phyloP scores from a whole-genome alignment of 2,329 filamentous ascomycete species.

The Fusarium irregulare region DNA sequence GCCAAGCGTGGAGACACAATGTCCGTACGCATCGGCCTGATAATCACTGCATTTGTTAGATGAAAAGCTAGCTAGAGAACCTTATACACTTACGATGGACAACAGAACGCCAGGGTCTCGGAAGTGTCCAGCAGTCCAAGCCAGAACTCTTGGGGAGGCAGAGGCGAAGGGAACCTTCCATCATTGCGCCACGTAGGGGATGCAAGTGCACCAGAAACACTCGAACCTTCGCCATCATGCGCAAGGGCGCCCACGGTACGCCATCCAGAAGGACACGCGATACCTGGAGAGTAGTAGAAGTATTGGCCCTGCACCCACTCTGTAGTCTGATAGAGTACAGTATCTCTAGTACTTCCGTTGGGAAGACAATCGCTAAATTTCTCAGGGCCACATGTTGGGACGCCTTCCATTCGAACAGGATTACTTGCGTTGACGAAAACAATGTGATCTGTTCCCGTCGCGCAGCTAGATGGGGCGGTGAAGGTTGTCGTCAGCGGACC shows the following conservation, averaged over 20 bases:
- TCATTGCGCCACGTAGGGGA: neutral
- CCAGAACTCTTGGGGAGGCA: slow-evolving; percentile 2
- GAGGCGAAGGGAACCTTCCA: fast-evolving
- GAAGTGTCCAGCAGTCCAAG: slow-evolving; percentile 1
- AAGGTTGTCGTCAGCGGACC: neutral
- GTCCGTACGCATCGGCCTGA: neutral
- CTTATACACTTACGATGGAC: neutral
- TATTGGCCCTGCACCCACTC: neutral
- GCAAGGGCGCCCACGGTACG: slow-evolving; percentile 38
- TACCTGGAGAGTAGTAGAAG: neutral
- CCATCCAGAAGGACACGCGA: slow-evolving; percentile 42
- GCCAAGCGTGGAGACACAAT: neutral
- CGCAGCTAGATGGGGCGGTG: neutral
- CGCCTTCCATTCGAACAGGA: no score
- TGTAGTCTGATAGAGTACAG: neutral
- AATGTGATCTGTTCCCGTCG: neutral
- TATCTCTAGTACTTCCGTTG: slow-evolving; percentile 5
- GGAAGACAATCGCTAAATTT: slow-evolving; percentile 35
- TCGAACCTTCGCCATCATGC: neutral
- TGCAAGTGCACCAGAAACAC: neutral
- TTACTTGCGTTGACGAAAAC: neutral
- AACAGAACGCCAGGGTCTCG: slow-evolving; percentile 5
- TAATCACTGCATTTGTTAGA: neutral
- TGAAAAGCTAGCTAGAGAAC: no score
- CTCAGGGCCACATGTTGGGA: neutral